Percentiles rank a stretch among this genome's conserved stretches.
Conservation (phyloP, 306 rosid species). For the Malus sylvestris region DNA sequence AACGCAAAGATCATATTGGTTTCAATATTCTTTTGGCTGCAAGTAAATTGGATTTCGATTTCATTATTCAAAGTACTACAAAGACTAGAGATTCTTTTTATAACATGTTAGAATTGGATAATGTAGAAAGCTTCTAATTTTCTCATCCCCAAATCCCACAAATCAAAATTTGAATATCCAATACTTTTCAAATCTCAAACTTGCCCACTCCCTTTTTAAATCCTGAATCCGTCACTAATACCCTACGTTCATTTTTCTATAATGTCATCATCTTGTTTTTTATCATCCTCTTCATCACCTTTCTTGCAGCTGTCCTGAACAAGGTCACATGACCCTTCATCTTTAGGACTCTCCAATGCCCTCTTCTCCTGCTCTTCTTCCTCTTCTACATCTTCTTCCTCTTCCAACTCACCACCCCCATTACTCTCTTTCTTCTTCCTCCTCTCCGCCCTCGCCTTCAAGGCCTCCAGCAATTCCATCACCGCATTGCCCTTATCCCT, state of each 20-base stretch:
- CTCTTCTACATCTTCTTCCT: constrained; percentile 62
- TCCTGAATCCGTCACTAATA: too few relatives aligned
- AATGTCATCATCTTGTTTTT: constrained; percentile 12
- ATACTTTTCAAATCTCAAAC: background rate
- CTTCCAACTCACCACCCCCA: constrained; percentile 5
- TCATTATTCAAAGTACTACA: constrained; percentile 15
- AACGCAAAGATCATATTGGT: background rate
- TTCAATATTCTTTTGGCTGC: background rate
- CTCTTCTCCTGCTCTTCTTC: constrained; percentile 84
- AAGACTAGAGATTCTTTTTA: constrained; percentile 5
- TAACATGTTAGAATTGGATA: constrained; percentile 29
- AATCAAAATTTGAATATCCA: background rate
- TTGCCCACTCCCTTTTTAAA: background rate
- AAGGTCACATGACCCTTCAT: constrained; percentile 34
- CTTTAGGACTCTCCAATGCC: constrained; percentile 75
- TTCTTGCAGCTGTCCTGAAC: constrained; percentile 41
- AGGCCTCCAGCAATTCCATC: constrained; percentile 45
- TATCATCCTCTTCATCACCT: constrained; percentile 29
- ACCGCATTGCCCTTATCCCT: constrained; percentile 47
- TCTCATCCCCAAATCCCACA: constrained; percentile 4
- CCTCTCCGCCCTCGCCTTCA: constrained; percentile 52
- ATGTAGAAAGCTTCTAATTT: background rate
- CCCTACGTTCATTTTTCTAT: constrained; percentile 9
- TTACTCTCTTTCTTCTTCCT: constrained; percentile 1
- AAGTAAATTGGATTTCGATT: background rate